Conservation (phyloP, 2,329 filamentous ascomycete species). For the Blastomyces parvus region DNA sequence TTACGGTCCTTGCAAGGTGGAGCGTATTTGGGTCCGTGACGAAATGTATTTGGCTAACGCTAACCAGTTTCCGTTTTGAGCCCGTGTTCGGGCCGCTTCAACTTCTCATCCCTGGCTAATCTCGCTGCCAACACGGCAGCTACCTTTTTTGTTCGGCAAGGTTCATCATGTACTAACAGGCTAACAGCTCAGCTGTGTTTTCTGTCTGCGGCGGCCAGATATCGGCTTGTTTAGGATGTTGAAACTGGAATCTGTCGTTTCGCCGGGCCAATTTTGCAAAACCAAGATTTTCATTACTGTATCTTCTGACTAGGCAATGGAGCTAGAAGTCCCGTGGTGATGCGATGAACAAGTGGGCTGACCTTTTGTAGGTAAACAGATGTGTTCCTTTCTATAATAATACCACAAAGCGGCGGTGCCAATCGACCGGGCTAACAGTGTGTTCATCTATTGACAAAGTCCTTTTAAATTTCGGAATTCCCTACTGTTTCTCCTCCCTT, state of each 20-base stretch:
- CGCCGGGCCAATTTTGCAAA: neutral
- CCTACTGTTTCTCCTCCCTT: neutral
- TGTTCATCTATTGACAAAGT: neutral
- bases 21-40: neutral
- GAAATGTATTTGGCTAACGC: neutral
- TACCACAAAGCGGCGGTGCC: neutral
- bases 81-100: neutral
- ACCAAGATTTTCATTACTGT: neutral
- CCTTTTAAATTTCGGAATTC: neutral
- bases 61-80: neutral
- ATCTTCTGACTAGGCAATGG: neutral
- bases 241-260: neutral
- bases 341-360: slow-evolving; percentile 1
- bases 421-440: neutral
- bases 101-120: neutral
- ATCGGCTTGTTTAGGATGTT: neutral
- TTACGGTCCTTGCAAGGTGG: neutral
- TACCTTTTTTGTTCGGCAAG: neutral
- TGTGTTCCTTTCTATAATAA: neutral
- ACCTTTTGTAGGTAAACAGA: neutral
- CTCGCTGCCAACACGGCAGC: neutral
- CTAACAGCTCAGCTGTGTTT: neutral
- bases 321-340: neutral
- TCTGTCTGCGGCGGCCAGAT: neutral
- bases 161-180: neutral